These are phyloP conservation scores for Lactarius sp. DNA, from an alignment of 768 basidiomycete species.

Conservation along the genomic window DNA sequence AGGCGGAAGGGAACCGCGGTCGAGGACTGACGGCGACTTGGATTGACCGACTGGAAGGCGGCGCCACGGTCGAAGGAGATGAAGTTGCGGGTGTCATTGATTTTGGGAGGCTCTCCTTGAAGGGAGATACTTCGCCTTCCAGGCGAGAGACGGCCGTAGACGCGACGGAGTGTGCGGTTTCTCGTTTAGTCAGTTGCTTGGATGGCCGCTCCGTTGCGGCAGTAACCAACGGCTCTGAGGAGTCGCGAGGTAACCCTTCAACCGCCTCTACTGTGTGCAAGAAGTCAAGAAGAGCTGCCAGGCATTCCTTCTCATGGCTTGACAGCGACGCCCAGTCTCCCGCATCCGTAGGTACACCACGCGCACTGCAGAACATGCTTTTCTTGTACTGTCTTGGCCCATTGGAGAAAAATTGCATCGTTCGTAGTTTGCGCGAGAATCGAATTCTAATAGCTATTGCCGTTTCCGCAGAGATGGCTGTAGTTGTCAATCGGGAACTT, in stretches of 20 bases:
- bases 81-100: neutral
- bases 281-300: conserved; percentile 22
- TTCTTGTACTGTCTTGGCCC: conserved; percentile 17
- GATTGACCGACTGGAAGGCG: conserved; percentile 8
- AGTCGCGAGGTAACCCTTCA: conserved; percentile 4
- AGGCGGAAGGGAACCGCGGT: conserved; percentile 18
- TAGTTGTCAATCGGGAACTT: conserved; percentile 1
- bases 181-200: neutral
- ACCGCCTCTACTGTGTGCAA: conserved; percentile 18
- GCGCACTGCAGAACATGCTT: conserved; percentile 22
- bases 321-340: conserved; percentile 21
- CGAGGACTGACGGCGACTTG: conserved; percentile 21
- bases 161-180: neutral
- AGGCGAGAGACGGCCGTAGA: neutral
- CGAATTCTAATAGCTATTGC: conserved; percentile 6
- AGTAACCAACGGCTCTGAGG: neutral
- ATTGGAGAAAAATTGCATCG: conserved; percentile 17
- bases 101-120: neutral
- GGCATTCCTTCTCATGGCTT: conserved; percentile 17
- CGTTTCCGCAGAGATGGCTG: neutral
- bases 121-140: neutral
- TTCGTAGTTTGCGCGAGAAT: conserved; percentile 25
- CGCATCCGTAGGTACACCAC: conserved; percentile 9
- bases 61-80: neutral
- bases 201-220: neutral